Conservation (phyloP, 2,329 filamentous ascomycete species). For the Magnaporthiopsis incrustans region DNA sequence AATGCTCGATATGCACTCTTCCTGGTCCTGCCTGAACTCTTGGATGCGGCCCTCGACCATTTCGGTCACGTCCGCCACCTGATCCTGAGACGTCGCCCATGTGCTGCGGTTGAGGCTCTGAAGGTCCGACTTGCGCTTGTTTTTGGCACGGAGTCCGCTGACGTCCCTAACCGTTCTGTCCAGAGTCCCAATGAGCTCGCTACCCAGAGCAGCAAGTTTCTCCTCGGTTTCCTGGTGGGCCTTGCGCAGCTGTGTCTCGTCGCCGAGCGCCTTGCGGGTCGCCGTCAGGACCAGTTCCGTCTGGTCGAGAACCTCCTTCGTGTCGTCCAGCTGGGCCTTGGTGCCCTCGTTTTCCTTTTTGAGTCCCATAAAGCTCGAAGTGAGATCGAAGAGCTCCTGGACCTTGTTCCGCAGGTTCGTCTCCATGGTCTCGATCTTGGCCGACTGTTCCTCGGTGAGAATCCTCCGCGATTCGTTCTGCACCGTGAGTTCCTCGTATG, state of each 20-base stretch:
- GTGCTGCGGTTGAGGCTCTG: slow-evolving; percentile 69
- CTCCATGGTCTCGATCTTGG: slow-evolving; percentile 89
- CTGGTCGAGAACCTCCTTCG: slow-evolving; percentile 73
- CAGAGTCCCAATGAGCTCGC: slow-evolving; percentile 69
- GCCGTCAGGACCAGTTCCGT: slow-evolving; percentile 77
- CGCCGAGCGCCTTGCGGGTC: slow-evolving; percentile 66
- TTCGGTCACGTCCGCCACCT: slow-evolving; percentile 68
- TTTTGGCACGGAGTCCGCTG: slow-evolving; percentile 74
- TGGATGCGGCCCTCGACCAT: slow-evolving; percentile 69
- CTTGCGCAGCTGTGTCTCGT: slow-evolving; percentile 71
- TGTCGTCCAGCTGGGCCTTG: slow-evolving; percentile 63
- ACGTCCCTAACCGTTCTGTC: slow-evolving; percentile 73
- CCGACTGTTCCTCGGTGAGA: slow-evolving; percentile 82
- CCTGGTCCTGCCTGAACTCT: slow-evolving; percentile 65
- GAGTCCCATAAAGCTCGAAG: slow-evolving; percentile 76
- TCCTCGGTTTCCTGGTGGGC: slow-evolving; percentile 82
- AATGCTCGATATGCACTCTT: slow-evolving; percentile 58
- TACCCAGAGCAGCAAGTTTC: slow-evolving; percentile 65
- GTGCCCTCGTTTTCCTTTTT: slow-evolving; percentile 86
- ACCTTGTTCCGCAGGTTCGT: slow-evolving; percentile 85
- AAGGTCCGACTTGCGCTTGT: slow-evolving; percentile 75
- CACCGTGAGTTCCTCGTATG: slow-evolving; percentile 83
- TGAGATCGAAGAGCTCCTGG: slow-evolving; percentile 82
- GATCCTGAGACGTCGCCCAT: slow-evolving; percentile 69
- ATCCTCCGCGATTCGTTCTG: slow-evolving; percentile 90